Evolutionary conservation across 2,329 filamentous ascomycete species (phyloP), one percentile per base, ranked within the genome.

Genomic region (Xylariales sp.): DNA sequence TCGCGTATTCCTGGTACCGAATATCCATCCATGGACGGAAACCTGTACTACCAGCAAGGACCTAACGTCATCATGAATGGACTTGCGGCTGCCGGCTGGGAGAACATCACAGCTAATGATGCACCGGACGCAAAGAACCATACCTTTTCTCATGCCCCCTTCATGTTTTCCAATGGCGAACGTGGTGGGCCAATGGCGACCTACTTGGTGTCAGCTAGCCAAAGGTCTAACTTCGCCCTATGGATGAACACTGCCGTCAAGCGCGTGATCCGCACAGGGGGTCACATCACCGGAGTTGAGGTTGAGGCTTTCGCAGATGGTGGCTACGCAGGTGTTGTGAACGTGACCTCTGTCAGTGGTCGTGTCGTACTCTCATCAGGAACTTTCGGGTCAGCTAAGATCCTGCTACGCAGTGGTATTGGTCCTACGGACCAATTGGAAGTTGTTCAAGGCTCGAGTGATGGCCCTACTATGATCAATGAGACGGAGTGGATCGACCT

Each of bases 321-420:
- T 11, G 80, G 80, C 7, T 71, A 73, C 47, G 70, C 68, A 33
- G 79, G 82, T 4, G 74, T 72, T 10, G 70, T 87, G 49, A 78
- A 76, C 9, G 63, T 86, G 41, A 79, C 80, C 16, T 55, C 70
- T 4, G 61, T 65, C 18, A 77, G 72, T 18, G 84, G 84, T 10
- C 75, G 81, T 43, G 82, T 88, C 31, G 76, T 88, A 46, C 68
- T 87, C 20, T 76, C 84, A 6, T 77, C 82, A 1, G 84, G 84
- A 37, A 69, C 82, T 3, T 85, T 88, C 45, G 82, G 81, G 16
- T 82, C 81, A 3, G 71, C 82, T 15, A 84, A 85, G 60, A 69
- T 88, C 37, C 71, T 88, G 4, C 70, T 86, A 60, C 73, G 82
- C 50, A 83, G 78, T 61, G 80, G 84, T 49, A 87, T 85, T 51